Evolutionary conservation across 768 basidiomycete species (phyloP), one percentile per base, ranked within the genome.

Genomic region (Kwoniella bestiolae): DNA sequence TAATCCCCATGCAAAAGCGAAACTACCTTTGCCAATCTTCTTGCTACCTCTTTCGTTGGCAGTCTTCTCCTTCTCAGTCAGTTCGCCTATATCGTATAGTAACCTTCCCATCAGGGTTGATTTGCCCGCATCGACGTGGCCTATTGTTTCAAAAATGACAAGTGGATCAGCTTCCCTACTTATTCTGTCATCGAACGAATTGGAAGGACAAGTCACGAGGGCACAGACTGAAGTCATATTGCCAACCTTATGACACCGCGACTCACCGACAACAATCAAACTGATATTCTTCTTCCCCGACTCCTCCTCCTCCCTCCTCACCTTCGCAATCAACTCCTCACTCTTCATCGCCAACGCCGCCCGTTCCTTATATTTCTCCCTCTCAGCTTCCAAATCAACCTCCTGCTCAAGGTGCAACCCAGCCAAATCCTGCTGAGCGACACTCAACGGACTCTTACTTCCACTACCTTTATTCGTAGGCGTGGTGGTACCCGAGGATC

Each of bases 121-220:
- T 81, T 99, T 99, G 26, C 96, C 96, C 18, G 96, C 96, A 82
- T 99, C 96, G 66, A 99, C 96, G 76, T 99, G 96, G 41, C 96
- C 95, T 97, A 8, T 41, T 3, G 5, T 14, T 41, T 18, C n/a
- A n/a, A n/a, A n/a, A 41, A 41, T 5, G 12, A 14, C 38, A 41
- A 41, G 18, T 14, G 16, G n/a, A 46, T 34, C 29, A 32, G 18
- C 7, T 63, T 35, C 32, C 46, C 45, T 8, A 25, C 14, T 21
- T n/a, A 11, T 0, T 16, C 12, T 28, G 52, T 47, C 45, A 35
- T 21, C 16, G 56, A 29, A 7, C 12, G 21, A n/a, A n/a, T n/a
- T n/a, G n/a, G n/a, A n/a, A n/a, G n/a, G n/a, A n/a, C n/a, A n/a
- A n/a, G n/a, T n/a, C n/a, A 23, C 56, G 45, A 45, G 12, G 38